phyloP scores from a whole-genome alignment of 2,329 filamentous ascomycete genomes.

The Colletotrichum simmondsii region DNA sequence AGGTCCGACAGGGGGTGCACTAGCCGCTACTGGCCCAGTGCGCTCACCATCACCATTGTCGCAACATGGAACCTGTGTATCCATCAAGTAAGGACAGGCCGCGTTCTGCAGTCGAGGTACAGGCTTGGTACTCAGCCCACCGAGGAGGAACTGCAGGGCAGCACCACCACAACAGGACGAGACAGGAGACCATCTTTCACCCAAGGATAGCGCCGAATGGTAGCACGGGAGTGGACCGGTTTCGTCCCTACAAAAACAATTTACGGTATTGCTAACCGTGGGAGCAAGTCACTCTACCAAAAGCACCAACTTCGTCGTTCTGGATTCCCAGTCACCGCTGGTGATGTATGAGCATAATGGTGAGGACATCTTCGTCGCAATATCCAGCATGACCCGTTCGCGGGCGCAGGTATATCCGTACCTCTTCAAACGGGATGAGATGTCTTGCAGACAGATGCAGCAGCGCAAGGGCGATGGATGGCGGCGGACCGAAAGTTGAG shows the following conservation, averaged over 20 bases:
- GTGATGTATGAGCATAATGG: background rate
- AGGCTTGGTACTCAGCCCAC: constrained; percentile 7
- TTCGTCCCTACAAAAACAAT: constrained; percentile 23
- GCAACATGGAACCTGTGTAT: constrained; percentile 14
- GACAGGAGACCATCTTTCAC: constrained; percentile 21
- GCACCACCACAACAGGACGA: constrained; percentile 10
- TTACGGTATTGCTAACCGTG: background rate
- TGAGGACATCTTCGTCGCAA: background rate
- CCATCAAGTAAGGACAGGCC: constrained; percentile 10
- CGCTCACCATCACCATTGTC: constrained; percentile 3
- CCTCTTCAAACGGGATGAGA: background rate
- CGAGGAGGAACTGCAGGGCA: background rate
- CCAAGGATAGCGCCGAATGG: constrained; percentile 14
- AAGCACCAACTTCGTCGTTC: background rate
- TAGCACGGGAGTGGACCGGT: constrained; percentile 27
- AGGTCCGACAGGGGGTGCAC: constrained; percentile 24
- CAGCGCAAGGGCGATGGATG: constrained; percentile 11
- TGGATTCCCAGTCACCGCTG: background rate
- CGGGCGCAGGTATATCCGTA: constrained; percentile 13
- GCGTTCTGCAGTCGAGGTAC: constrained; percentile 10
- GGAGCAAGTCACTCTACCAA: constrained; percentile 5
- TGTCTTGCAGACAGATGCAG: constrained; percentile 11
- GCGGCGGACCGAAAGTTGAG: constrained; percentile 19
- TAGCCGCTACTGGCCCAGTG: constrained; percentile 26
- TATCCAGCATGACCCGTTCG: background rate